Conservation (phyloP, 768 basidiomycete genomes). For the Dentipellis sp. region DNA sequence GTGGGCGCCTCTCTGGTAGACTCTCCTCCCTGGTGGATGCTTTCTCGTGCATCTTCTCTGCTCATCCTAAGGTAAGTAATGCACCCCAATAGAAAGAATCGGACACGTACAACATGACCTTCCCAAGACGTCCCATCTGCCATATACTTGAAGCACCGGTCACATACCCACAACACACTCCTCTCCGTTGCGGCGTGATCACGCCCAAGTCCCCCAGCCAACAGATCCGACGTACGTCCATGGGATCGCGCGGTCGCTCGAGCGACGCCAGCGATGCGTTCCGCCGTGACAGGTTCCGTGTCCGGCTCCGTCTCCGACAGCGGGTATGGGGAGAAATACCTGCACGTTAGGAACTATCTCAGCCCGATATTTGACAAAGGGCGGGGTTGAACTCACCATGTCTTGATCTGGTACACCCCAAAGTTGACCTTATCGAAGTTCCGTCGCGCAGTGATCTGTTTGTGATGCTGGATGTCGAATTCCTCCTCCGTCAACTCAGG, state of each 20-base stretch:
- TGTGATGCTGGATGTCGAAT: constrained; percentile 58
- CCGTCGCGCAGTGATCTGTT: constrained; percentile 55
- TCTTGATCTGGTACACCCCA: constrained; percentile 79
- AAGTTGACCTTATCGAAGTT: constrained; percentile 87
- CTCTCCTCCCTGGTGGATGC: constrained; percentile 81
- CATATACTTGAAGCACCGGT: constrained; percentile 97
- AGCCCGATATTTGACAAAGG: neutral
- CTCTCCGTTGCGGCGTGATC: constrained; percentile 36
- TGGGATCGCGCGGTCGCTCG: constrained; percentile 49
- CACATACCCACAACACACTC: constrained; percentile 72
- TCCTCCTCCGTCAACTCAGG: constrained; percentile 54
- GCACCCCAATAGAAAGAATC: neutral
- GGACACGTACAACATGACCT: constrained; percentile 50
- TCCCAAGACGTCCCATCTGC: constrained; percentile 63
- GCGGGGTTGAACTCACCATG: constrained; percentile 51
- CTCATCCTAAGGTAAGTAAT: neutral
- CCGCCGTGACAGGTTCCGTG: constrained; percentile 22
- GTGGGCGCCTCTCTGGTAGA: constrained; percentile 84
- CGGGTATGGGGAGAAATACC: constrained; percentile 95
- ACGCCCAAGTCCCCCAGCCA: constrained; percentile 53
- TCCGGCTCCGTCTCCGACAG: constrained; percentile 58
- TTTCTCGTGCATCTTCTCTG: constrained; percentile 60
- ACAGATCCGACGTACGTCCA: constrained; percentile 64
- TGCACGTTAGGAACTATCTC: constrained; percentile 19
- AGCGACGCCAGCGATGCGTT: constrained; percentile 36